A percentile compares a stretch with the other conserved stretches of the same genome.
Evolutionary conservation across 2,329 filamentous ascomycete species (phyloP).

Genomic region (Aspergillus vadensis): DNA sequence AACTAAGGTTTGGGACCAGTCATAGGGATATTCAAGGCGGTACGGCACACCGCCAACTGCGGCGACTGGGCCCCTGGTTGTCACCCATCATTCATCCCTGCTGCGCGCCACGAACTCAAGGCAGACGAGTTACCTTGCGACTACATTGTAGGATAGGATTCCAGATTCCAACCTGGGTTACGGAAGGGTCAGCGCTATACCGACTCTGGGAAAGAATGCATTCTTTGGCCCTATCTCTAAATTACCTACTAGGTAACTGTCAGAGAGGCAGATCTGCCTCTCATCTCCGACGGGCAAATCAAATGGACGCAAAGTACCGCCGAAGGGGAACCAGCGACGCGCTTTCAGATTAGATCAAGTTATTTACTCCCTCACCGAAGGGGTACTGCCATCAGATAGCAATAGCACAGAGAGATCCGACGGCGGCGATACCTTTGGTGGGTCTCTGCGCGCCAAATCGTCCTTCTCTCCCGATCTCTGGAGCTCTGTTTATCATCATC

Average conservation of each 20-base stretch:
- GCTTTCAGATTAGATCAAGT: conserved; percentile 66
- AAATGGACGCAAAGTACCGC: background rate
- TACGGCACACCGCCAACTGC: background rate
- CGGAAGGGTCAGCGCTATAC: background rate
- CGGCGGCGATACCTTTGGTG: conserved; percentile 23
- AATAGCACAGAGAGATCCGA: conserved; percentile 20
- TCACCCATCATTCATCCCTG: background rate
- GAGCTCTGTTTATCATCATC: conserved; percentile 32
- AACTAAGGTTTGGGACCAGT: background rate
- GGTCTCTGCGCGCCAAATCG: conserved; percentile 23
- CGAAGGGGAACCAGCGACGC: conserved; percentile 6
- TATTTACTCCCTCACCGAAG: conserved; percentile 51
- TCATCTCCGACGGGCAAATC: background rate
- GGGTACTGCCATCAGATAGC: conserved; percentile 13
- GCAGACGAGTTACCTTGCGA: background rate
- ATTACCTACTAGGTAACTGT: background rate
- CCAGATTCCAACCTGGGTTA: background rate
- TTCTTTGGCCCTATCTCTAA: background rate
- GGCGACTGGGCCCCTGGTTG: background rate
- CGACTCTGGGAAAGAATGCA: background rate
- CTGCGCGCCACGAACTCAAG: background rate
- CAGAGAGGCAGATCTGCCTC: background rate
- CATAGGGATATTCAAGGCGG: background rate
- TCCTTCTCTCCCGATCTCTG: conserved; percentile 19
- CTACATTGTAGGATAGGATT: background rate